Evolutionary conservation across 805 yeast species (phyloP).

Genomic region (Starmerella bacillaris): DNA sequence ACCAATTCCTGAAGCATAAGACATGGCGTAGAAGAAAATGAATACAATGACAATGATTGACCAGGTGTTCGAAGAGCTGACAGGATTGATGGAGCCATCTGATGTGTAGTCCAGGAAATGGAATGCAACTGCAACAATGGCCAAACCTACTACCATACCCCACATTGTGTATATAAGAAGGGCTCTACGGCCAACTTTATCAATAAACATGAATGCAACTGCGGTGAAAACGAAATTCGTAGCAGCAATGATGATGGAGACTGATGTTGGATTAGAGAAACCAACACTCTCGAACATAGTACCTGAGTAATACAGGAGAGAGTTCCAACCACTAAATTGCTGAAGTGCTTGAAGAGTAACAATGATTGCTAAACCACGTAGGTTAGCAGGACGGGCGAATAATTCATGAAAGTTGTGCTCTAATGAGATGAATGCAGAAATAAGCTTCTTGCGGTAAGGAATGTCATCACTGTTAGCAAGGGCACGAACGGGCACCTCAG

Average conservation of each 20-base stretch:
- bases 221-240: constrained; percentile 81
- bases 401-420: constrained; percentile 20
- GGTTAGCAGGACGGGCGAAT: constrained; percentile 35
- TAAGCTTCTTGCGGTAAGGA: constrained; percentile 9
- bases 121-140: constrained; percentile 77
- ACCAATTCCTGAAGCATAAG: constrained; percentile 88
- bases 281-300: constrained; percentile 87
- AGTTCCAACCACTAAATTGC: constrained; percentile 92
- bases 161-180: constrained; percentile 69
- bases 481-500: constrained; percentile 17
- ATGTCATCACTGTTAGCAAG: constrained; percentile 14
- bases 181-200: constrained; percentile 70
- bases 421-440: constrained; percentile 17
- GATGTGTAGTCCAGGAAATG: constrained; percentile 59
- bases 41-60: constrained; percentile 71
- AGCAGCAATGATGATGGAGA: constrained; percentile 81
- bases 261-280: constrained; percentile 78
- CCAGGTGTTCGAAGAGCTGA: constrained; percentile 31
- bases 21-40: constrained; percentile 75
- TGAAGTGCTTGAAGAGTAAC: constrained; percentile 93
- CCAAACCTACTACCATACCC: constrained; percentile 60
- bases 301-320: constrained; percentile 85
- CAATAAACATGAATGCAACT: constrained; percentile 73
- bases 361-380: constrained; percentile 74
- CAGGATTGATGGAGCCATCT: constrained; percentile 24